phyloP scores from a whole-genome alignment of 345 rosid species.

The Lepidium aucheri region DNA sequence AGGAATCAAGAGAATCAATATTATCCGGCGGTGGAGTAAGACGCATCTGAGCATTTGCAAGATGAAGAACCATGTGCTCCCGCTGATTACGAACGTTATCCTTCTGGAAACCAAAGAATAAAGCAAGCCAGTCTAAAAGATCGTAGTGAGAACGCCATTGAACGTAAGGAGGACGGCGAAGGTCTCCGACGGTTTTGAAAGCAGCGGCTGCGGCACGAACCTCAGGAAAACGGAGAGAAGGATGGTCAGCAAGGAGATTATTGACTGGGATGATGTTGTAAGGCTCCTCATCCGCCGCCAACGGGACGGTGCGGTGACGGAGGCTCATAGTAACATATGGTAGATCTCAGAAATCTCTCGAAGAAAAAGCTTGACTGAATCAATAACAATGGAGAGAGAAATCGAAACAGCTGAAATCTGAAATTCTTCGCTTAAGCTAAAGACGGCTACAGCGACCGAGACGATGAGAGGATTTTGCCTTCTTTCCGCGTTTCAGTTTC shows the following conservation, averaged over 20 bases:
- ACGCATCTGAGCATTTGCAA: conserved; percentile 97
- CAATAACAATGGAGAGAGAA: not conserved
- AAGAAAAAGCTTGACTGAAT: conserved; percentile 6
- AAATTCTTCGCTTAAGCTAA: not conserved
- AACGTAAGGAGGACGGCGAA: conserved; percentile 60
- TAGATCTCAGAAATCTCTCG: not conserved
- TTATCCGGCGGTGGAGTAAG: conserved; percentile 86
- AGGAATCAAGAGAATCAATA: conserved; percentile 66
- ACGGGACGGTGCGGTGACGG: conserved; percentile 38
- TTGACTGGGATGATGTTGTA: conserved; percentile 86
- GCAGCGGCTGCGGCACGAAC: conserved; percentile 92
- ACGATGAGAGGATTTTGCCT: conserved; percentile 16
- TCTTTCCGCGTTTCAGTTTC: conserved; percentile 29
- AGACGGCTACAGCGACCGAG: conserved; percentile 12
- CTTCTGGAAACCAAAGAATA: conserved; percentile 78
- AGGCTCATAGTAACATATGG: conserved; percentile 34
- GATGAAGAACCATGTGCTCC: conserved; percentile 87
- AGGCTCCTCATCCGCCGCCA: conserved; percentile 38
- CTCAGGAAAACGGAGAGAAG: conserved; percentile 83
- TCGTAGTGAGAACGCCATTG: conserved; percentile 80
- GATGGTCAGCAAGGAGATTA: conserved; percentile 93
- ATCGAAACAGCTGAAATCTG: not conserved
- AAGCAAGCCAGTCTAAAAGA: conserved; percentile 80
- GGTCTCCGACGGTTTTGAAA: conserved; percentile 70
- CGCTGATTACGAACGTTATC: conserved; percentile 88